A percentile compares a stretch with the other conserved stretches of the same genome.
Conservation (phyloP, 2,329 filamentous ascomycete genomes). For the Botryotinia narcissicola region DNA sequence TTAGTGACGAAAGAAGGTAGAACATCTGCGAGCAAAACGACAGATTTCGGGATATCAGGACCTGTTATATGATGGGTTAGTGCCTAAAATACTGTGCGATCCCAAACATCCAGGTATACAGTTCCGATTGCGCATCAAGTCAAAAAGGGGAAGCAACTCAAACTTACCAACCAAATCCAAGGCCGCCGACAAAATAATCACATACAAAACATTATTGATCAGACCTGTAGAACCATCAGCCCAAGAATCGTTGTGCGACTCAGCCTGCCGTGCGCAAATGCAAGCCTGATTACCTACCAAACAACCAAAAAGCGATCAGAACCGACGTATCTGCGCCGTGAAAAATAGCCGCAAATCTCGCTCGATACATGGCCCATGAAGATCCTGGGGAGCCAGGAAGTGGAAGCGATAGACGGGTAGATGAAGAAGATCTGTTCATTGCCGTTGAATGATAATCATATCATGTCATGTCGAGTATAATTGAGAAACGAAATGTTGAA, state of each 20-base stretch:
- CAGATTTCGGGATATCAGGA: slow-evolving; percentile 77
- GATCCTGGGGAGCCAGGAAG: slow-evolving; percentile 59
- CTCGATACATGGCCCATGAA: slow-evolving; percentile 71
- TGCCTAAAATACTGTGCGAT: neutral
- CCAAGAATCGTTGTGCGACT: neutral
- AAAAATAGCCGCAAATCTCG: slow-evolving; percentile 62
- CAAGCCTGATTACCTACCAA: slow-evolving; percentile 59
- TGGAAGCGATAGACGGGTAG: slow-evolving; percentile 46
- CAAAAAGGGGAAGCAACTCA: neutral
- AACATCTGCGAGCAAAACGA: slow-evolving; percentile 91
- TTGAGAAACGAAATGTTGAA: neutral
- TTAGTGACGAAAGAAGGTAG: slow-evolving; percentile 87
- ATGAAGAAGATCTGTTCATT: slow-evolving; percentile 32
- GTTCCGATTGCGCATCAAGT: neutral
- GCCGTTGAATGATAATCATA: neutral
- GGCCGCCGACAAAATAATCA: slow-evolving; percentile 91
- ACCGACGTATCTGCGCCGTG: slow-evolving; percentile 68
- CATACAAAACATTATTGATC: slow-evolving; percentile 97
- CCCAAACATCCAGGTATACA: neutral
- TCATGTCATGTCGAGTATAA: neutral
- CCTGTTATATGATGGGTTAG: slow-evolving; percentile 39
- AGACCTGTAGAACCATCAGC: slow-evolving; percentile 55
- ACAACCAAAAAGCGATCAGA: slow-evolving; percentile 84
- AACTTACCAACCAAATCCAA: slow-evolving; percentile 76
- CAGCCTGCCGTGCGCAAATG: neutral